Evolutionary conservation across 1,284 basidiomycete genomes (phyloP).

Genomic region (Leucoagaricus sp.): DNA sequence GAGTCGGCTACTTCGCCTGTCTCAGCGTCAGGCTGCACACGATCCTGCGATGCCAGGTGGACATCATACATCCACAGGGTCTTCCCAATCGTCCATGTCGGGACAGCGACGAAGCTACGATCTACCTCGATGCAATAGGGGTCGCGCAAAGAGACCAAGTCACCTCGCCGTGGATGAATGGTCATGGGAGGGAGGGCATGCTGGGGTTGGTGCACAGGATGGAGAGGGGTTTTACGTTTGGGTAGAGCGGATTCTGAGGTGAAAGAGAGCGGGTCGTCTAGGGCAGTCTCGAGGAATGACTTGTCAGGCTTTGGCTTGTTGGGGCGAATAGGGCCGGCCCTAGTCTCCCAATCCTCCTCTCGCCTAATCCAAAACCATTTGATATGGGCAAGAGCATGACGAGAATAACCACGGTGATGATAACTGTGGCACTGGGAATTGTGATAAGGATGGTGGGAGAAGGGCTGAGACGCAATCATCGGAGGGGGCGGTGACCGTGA

Average conservation of each 20-base stretch:
- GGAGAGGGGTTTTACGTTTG: slow-evolving; percentile 11
- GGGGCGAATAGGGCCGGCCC: slow-evolving; percentile 31
- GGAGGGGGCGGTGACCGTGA: slow-evolving; percentile 27
- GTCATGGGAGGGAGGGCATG: slow-evolving; percentile 34
- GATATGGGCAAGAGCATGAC: slow-evolving; percentile 52
- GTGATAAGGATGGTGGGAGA: slow-evolving; percentile 18
- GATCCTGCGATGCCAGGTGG: slow-evolving; percentile 33
- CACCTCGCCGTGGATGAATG: slow-evolving; percentile 67
- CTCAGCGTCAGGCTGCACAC: slow-evolving; percentile 5
- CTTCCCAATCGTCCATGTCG: slow-evolving; percentile 67
- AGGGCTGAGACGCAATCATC: slow-evolving; percentile 19
- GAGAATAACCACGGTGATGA: slow-evolving; percentile 57
- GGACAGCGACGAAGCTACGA: slow-evolving; percentile 54
- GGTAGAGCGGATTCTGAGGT: background rate
- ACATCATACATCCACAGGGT: slow-evolving; percentile 61
- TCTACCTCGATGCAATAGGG: slow-evolving; percentile 56
- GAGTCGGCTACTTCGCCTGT: slow-evolving; percentile 23
- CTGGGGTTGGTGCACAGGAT: slow-evolving; percentile 17
- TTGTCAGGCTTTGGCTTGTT: slow-evolving; percentile 35
- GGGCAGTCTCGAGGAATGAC: slow-evolving; percentile 16
- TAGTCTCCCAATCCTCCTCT: slow-evolving; percentile 49
- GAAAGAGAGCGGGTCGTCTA: slow-evolving; percentile 6
- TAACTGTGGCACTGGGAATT: slow-evolving; percentile 35
- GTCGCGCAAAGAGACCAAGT: slow-evolving; percentile 57
- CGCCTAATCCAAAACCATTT: slow-evolving; percentile 62